phyloP scores from a whole-genome alignment of 208 protist species.

The Vickermania ingenoplastis region DNA sequence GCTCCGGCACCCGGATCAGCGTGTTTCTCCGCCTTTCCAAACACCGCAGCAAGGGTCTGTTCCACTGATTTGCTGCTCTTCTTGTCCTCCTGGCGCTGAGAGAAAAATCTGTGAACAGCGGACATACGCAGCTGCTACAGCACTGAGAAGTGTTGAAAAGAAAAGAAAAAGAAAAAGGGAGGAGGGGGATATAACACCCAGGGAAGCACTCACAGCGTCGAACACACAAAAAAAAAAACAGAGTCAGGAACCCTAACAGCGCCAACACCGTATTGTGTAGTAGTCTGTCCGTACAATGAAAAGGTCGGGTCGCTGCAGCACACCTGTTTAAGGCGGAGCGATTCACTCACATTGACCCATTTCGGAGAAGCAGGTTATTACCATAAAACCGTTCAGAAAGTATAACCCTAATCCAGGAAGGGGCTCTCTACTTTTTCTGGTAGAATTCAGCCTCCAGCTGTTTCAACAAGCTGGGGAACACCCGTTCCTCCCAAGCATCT shows the following conservation, averaged over 20 bases:
- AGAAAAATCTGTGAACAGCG: conserved; percentile 33
- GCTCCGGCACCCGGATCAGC: background rate
- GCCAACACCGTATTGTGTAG: too few relatives aligned
- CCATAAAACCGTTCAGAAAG: conserved; percentile 5
- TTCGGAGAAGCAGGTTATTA: background rate
- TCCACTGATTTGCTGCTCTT: conserved; percentile 2
- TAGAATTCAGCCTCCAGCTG: conserved; percentile 77
- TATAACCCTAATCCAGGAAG: conserved; percentile 1
- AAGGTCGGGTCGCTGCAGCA: too few relatives aligned
- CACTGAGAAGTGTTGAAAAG: too few relatives aligned
- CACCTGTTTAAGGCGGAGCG: too few relatives aligned
- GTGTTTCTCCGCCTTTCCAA: background rate
- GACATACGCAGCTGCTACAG: conserved; percentile 9
- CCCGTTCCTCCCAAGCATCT: conserved; percentile 53
- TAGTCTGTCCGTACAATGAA: too few relatives aligned
- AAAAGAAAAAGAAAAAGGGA: conserved; percentile 3
- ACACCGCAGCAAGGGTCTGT: conserved; percentile 12
- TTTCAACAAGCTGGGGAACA: conserved; percentile 47
- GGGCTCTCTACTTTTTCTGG: conserved; percentile 8
- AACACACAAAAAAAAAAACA: background rate
- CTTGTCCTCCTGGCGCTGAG: conserved; percentile 13
- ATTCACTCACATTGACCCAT: too few relatives aligned
- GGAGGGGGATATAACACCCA: background rate
- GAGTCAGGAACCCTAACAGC: background rate
- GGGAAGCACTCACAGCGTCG: too few relatives aligned